A percentile compares a stretch with the other conserved stretches of the same genome.
phyloP scores from a whole-genome alignment of 805 yeast species.

The Tetrapisispora namnaoensis region DNA sequence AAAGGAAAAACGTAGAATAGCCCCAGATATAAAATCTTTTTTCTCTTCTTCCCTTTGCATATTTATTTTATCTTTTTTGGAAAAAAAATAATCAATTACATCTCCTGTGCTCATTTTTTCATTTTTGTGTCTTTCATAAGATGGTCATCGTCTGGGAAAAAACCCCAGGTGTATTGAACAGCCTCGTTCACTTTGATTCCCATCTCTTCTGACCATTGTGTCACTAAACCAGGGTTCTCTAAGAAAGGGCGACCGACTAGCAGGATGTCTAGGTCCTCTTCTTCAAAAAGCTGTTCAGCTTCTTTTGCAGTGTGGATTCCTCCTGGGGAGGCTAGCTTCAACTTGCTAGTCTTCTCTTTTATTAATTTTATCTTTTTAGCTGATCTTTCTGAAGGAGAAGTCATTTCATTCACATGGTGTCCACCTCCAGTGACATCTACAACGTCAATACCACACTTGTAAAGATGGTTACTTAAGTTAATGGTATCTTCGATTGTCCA shows the following conservation, averaged over 20 bases:
- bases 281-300: conserved; percentile 34
- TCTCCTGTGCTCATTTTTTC: neutral
- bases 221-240: conserved; percentile 41
- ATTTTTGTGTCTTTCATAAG: neutral
- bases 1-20: too few relatives aligned
- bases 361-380: conserved; percentile 2
- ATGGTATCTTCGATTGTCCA: conserved; percentile 40
- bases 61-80: too few relatives aligned
- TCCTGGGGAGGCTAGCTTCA: conserved; percentile 37
- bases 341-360: conserved; percentile 2
- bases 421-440: conserved; percentile 46
- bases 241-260: conserved; percentile 39
- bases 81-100: too few relatives aligned
- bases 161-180: conserved; percentile 28
- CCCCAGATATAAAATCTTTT: too few relatives aligned
- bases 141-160: conserved; percentile 7
- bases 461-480: conserved; percentile 32
- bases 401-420: conserved; percentile 33
- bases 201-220: conserved; percentile 42
- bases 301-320: conserved; percentile 28
- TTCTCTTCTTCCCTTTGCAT: too few relatives aligned
- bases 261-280: conserved; percentile 39
- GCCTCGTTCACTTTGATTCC: conserved; percentile 35
- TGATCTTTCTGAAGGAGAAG: neutral
- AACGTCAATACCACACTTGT: conserved; percentile 39